Evolutionary conservation across 2,329 filamentous ascomycete species (phyloP).

Genomic region (Ascomycota sp.): DNA sequence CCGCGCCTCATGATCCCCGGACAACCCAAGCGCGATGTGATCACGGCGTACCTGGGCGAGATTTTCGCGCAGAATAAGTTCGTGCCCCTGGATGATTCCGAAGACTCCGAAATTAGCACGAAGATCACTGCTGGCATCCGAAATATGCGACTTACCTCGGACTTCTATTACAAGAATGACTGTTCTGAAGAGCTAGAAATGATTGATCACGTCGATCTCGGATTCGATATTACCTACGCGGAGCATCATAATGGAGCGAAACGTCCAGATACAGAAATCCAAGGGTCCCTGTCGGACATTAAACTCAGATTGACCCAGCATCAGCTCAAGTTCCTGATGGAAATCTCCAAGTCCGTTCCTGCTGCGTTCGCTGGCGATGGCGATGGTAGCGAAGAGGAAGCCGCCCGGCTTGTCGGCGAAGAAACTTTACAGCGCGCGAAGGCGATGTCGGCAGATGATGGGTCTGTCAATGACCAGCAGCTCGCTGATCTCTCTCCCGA

Average conservation of each 20-base stretch:
- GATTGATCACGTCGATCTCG: conserved; percentile 88
- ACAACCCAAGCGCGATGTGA: conserved; percentile 48
- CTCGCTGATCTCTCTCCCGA: conserved; percentile 43
- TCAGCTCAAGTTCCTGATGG: conserved; percentile 73
- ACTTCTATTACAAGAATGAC: conserved; percentile 56
- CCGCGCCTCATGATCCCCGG: conserved; percentile 54
- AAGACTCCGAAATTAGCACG: conserved; percentile 56
- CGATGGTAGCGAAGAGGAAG: conserved; percentile 51
- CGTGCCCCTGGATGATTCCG: conserved; percentile 55
- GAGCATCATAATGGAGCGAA: conserved; percentile 60
- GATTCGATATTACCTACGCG: conserved; percentile 76
- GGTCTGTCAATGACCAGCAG: conserved; percentile 13
- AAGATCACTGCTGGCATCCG: conserved; percentile 77
- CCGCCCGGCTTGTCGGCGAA: conserved; percentile 49
- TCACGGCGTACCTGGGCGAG: conserved; percentile 87
- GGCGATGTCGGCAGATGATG: conserved; percentile 14
- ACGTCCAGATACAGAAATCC: conserved; percentile 75
- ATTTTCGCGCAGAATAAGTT: conserved; percentile 95
- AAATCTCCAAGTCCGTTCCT: conserved; percentile 70
- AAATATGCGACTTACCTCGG: conserved; percentile 75
- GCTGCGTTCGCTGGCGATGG: conserved; percentile 50
- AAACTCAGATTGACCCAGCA: conserved; percentile 77
- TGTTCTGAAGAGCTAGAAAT: conserved; percentile 73
- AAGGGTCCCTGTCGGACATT: conserved; percentile 79
- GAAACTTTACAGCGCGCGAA: conserved; percentile 25